Percentiles rank a stretch among this genome's conserved stretches.
These are phyloP conservation scores for Mycosarcoma mackinlayi DNA, from an alignment of 1,284 basidiomycete genomes.

Conservation along the genomic window DNA sequence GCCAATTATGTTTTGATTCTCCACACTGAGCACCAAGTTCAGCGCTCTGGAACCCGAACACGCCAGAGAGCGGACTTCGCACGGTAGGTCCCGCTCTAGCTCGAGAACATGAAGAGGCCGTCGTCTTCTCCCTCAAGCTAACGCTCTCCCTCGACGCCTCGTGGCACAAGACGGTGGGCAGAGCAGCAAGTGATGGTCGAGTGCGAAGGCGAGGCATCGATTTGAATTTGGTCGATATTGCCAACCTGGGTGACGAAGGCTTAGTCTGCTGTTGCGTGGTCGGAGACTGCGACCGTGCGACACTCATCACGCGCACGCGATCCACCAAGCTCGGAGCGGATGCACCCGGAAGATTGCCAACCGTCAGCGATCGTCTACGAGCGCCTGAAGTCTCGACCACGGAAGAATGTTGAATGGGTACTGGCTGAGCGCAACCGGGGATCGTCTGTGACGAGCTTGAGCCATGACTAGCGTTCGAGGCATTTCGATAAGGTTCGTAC, in stretches of 20 bases:
- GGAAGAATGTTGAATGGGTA: neutral
- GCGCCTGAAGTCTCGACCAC: neutral
- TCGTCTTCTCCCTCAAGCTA: conserved; percentile 12
- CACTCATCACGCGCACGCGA: conserved; percentile 12
- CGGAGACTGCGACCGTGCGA: conserved; percentile 7
- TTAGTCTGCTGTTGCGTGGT: conserved; percentile 1
- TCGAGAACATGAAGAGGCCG: conserved; percentile 5
- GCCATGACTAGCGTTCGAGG: conserved; percentile 10
- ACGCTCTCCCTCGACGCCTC: conserved; percentile 1
- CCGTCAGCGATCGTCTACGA: conserved; percentile 19
- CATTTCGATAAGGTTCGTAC: conserved; percentile 16
- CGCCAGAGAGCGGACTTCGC: conserved; percentile 3
- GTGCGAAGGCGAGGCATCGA: conserved; percentile 21
- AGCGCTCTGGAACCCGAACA: conserved; percentile 5
- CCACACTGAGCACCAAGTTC: neutral
- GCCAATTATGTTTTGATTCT: no score
- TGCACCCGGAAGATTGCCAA: conserved; percentile 11
- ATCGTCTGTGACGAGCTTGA: conserved; percentile 14
- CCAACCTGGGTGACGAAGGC: conserved; percentile 3
- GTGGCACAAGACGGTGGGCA: neutral
- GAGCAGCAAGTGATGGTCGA: neutral
- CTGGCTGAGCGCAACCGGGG: no score
- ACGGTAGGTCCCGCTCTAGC: neutral
- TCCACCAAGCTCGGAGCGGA: conserved; percentile 11
- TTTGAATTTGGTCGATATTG: conserved; percentile 6